Conservation (phyloP, 352 stramenopile species). For the Globisporangium nagaii region DNA sequence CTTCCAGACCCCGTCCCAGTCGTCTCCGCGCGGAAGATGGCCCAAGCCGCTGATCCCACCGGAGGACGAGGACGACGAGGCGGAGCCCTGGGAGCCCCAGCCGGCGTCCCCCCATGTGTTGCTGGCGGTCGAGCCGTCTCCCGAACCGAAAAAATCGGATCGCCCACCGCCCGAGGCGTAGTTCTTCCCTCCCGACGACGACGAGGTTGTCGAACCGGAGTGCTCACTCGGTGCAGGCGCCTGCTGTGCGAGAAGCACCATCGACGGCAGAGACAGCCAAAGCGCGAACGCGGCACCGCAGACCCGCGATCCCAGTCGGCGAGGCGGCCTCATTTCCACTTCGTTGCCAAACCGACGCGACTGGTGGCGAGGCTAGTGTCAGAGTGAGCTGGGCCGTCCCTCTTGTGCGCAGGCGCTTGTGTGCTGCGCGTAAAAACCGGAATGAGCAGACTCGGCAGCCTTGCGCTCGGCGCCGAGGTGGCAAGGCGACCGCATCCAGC, state of each 20-base stretch:
- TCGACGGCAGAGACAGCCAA: background rate
- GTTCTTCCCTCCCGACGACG: background rate
- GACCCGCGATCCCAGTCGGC: background rate
- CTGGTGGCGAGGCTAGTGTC: too few species aligned
- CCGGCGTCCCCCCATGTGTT: background rate
- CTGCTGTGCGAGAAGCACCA: background rate
- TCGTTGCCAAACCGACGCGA: too few species aligned
- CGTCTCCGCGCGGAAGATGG: background rate
- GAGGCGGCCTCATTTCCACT: too few species aligned
- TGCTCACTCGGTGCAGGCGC: background rate
- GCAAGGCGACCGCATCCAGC: too few species aligned
- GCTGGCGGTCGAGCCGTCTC: background rate
- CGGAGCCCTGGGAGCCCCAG: background rate
- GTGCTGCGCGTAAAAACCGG: too few species aligned
- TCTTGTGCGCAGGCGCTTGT: too few species aligned
- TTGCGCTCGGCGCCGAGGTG: too few species aligned
- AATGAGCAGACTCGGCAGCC: too few species aligned
- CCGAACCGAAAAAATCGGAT: background rate
- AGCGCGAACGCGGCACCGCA: background rate
- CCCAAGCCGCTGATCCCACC: background rate
- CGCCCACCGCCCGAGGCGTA: background rate
- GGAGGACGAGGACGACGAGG: background rate
- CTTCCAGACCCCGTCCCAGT: background rate
- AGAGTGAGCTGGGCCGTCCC: too few species aligned
- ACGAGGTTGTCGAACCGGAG: background rate